A percentile compares a stretch with the other conserved stretches of the same genome.
These are phyloP conservation scores for Fusarium clavum DNA, from an alignment of 2,329 filamentous ascomycete species.

Conservation along the genomic window DNA sequence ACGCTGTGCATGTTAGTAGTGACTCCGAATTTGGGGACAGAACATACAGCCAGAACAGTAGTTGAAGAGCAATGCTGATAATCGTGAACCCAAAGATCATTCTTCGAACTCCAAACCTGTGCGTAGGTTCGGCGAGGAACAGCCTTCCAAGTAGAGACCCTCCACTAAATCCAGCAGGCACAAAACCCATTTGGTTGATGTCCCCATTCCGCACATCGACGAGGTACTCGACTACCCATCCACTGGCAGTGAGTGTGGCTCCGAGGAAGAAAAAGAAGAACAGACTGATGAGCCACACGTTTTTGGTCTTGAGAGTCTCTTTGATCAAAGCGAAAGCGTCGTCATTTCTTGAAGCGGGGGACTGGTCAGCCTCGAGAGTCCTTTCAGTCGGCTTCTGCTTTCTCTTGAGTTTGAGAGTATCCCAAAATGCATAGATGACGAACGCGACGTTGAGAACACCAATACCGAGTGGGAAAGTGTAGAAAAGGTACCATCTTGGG, in stretches of 20 bases:
- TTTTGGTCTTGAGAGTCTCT: constrained; percentile 56
- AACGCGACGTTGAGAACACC: constrained; percentile 62
- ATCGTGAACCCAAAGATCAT: constrained; percentile 68
- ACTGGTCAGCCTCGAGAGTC: constrained; percentile 17
- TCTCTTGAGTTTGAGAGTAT: constrained; percentile 53
- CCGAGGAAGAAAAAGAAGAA: constrained; percentile 75
- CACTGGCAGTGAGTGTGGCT: constrained; percentile 64
- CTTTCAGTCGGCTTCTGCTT: constrained; percentile 13
- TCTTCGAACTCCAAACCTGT: constrained; percentile 66
- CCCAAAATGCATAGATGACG: constrained; percentile 62
- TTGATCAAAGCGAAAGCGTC: constrained; percentile 59
- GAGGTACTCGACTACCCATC: constrained; percentile 75
- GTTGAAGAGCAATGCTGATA: constrained; percentile 64
- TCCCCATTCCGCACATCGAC: constrained; percentile 68
- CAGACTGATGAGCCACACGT: constrained; percentile 68
- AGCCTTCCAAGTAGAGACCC: constrained; percentile 68
- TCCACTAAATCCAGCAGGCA: constrained; percentile 70
- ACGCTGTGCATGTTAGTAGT: constrained; percentile 46
- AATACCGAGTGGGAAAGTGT: constrained; percentile 65
- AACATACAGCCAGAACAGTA: constrained; percentile 69
- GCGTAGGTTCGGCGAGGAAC: constrained; percentile 68
- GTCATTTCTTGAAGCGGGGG: constrained; percentile 30
- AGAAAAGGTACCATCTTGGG: constrained; percentile 66
- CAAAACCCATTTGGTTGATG: constrained; percentile 69
- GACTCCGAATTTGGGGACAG: accelerated